phyloP scores from a whole-genome alignment of 106 monocot species.

The Apostasia shenzhenica region DNA sequence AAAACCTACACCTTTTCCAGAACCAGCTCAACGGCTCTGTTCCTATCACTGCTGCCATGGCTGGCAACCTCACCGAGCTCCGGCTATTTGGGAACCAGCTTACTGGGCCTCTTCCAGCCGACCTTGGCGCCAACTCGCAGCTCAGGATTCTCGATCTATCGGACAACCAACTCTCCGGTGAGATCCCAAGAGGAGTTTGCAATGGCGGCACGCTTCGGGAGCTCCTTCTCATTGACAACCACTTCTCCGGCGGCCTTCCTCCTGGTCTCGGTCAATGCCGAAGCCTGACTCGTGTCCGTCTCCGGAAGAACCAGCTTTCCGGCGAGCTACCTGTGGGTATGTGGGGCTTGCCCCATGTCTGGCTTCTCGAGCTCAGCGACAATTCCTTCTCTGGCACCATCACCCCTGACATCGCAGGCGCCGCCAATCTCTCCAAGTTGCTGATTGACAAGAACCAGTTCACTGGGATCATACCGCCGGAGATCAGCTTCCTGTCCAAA shows the following conservation, averaged over 20 bases:
- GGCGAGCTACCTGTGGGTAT: slow-evolving; percentile 26
- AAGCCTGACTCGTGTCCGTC: slow-evolving; percentile 9
- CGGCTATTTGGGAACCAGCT: slow-evolving; percentile 53
- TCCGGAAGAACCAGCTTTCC: slow-evolving; percentile 27
- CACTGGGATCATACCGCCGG: slow-evolving; percentile 37
- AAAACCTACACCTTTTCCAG: slow-evolving; percentile 52
- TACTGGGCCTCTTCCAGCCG: slow-evolving; percentile 46
- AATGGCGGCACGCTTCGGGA: slow-evolving; percentile 36
- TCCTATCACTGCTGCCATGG: slow-evolving; percentile 19
- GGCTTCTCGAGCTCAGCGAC: slow-evolving; percentile 22
- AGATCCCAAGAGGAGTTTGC: slow-evolving; percentile 60
- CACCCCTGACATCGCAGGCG: slow-evolving; percentile 12
- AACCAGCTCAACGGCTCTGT: slow-evolving; percentile 43
- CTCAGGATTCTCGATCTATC: slow-evolving; percentile 53
- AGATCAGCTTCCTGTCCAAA: slow-evolving; percentile 34
- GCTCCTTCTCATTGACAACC: slow-evolving; percentile 41
- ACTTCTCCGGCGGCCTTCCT: slow-evolving; percentile 11
- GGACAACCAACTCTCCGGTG: slow-evolving; percentile 47
- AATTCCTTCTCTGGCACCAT: slow-evolving; percentile 34
- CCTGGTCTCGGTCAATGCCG: slow-evolving; percentile 2
- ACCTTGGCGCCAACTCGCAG: slow-evolving; percentile 42
- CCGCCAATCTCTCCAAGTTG: slow-evolving; percentile 25
- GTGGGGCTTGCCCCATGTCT: slow-evolving; percentile 34
- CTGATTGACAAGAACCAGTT: slow-evolving; percentile 22
- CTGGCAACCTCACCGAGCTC: slow-evolving; percentile 39